phyloP scores from a whole-genome alignment of 2,329 filamentous ascomycete species.

The Dothideomycetes sp. region DNA sequence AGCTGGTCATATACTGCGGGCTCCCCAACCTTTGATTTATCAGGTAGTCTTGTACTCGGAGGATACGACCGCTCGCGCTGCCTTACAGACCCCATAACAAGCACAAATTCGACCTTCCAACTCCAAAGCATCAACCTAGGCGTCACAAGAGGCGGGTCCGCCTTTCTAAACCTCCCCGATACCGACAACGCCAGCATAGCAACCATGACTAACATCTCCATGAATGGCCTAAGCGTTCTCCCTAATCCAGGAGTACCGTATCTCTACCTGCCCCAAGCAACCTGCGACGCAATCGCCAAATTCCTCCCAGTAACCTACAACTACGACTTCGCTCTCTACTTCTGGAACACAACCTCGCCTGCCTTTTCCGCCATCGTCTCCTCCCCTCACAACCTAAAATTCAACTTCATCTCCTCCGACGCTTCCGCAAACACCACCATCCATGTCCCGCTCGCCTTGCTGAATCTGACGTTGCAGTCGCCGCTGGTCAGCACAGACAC shows the following conservation, averaged over 20 bases:
- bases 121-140: constrained; percentile 32
- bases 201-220: no score
- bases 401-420: constrained; percentile 25
- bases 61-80: constrained; percentile 13
- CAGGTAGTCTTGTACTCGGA: constrained; percentile 11
- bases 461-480: constrained; percentile 26
- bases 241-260: constrained; percentile 17
- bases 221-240: constrained; percentile 7
- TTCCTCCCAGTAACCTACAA: constrained; percentile 18
- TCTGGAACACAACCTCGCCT: constrained; percentile 18
- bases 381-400: constrained; percentile 30
- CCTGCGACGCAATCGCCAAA: constrained; percentile 18
- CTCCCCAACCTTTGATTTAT: constrained; percentile 7
- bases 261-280: constrained; percentile 16
- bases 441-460: constrained; percentile 29
- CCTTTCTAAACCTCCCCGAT: constrained; percentile 23
- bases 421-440: constrained; percentile 25
- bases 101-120: constrained; percentile 10
- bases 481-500: constrained; percentile 23
- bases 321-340: constrained; percentile 13
- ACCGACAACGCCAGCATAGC: constrained; percentile 4
- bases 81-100: constrained; percentile 6
- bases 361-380: constrained; percentile 28
- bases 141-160: constrained; percentile 27
- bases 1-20: constrained; percentile 13